Evolutionary conservation across 306 rosid genomes (phyloP).

Genomic region (Vachellia pachyceras): DNA sequence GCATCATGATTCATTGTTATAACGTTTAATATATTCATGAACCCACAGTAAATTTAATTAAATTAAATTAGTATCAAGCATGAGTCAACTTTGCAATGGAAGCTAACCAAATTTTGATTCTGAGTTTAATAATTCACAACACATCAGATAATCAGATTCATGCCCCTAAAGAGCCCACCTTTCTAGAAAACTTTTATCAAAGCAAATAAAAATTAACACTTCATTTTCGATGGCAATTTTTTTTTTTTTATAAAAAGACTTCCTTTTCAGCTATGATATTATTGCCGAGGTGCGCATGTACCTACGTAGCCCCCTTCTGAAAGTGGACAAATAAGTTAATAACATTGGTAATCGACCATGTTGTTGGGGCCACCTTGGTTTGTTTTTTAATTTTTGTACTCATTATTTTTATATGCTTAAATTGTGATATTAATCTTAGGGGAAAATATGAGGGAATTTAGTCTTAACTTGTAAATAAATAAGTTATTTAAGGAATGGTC

Average conservation of each 20-base stretch:
- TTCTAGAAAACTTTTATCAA: constrained; percentile 32
- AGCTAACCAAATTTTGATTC: not conserved
- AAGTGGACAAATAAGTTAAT: not conserved
- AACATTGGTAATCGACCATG: not conserved
- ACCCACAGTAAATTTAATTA: not conserved
- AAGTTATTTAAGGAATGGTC: too few species aligned
- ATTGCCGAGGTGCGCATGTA: not conserved
- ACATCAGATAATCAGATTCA: not conserved
- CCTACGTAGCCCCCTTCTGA: too few species aligned
- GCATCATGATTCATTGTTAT: not conserved
- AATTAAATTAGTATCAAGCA: not conserved
- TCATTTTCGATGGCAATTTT: not conserved
- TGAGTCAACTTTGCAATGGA: not conserved
- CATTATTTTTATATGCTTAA: not conserved
- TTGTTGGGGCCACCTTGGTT: constrained; percentile 9
- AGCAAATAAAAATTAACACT: not conserved
- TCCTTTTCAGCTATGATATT: not conserved
- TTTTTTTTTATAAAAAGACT: not conserved
- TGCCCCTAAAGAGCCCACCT: constrained; percentile 28
- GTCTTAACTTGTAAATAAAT: too few species aligned
- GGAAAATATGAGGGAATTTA: too few species aligned
- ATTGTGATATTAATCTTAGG: not conserved
- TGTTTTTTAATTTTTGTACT: constrained; percentile 25
- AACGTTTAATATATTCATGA: not conserved
- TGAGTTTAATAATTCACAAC: not conserved